phyloP scores from a whole-genome alignment of 176 grass and related monocot species.

The Phoenix roebelenii region DNA sequence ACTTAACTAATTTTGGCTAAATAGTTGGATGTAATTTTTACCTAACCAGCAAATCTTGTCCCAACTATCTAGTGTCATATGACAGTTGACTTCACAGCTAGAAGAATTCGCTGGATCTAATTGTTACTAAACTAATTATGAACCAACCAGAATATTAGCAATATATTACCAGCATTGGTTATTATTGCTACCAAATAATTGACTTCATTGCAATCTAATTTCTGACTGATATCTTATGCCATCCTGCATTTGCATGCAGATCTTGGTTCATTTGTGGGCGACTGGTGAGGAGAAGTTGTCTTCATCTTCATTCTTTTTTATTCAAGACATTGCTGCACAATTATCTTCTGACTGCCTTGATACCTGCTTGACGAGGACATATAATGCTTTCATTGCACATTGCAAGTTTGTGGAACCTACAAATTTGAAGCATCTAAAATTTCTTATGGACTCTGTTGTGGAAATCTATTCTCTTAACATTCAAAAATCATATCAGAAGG shows the following conservation, averaged over 20 bases:
- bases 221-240: constrained; percentile 6
- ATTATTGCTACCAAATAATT: no score
- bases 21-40: no score
- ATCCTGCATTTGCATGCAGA: constrained; percentile 34
- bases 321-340: constrained; percentile 52
- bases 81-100: no score
- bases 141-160: no score
- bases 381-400: constrained; percentile 59
- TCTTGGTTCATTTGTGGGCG: constrained; percentile 73
- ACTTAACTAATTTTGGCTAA: no score
- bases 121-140: no score
- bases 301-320: constrained; percentile 54
- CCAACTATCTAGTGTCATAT: no score
- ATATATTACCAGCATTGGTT: no score
- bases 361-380: constrained; percentile 56
- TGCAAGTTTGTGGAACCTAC: constrained; percentile 59
- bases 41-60: no score
- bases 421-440: constrained; percentile 53
- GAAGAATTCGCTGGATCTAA: no score
- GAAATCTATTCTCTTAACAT: constrained; percentile 85
- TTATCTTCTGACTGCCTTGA: constrained; percentile 56
- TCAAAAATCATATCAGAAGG: constrained; percentile 53
- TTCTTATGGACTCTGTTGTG: constrained; percentile 49
- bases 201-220: neutral
- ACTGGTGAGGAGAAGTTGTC: constrained; percentile 64